A percentile compares a stretch with the other conserved stretches of the same genome.
These are phyloP conservation scores for Globisporangium alternatum DNA, from an alignment of 352 stramenopile genomes.

Conservation along the genomic window DNA sequence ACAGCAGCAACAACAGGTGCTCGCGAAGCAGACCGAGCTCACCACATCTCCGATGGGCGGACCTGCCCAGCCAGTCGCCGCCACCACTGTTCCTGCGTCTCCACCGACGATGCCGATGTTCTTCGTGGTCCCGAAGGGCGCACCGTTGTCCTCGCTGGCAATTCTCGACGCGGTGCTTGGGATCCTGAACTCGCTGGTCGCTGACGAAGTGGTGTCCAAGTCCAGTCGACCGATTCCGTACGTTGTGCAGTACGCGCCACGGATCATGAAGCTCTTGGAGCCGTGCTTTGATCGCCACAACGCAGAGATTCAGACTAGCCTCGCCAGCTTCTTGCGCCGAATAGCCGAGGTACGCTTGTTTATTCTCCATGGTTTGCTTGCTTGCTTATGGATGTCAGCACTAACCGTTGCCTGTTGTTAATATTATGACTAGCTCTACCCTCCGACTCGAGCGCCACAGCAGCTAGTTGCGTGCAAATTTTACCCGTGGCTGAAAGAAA, in stretches of 20 bases:
- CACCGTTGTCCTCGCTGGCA: conserved; percentile 78
- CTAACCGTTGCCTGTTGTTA: conserved; percentile 9
- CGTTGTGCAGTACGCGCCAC: conserved; percentile 83
- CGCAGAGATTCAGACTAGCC: conserved; percentile 63
- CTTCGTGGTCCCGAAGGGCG: conserved; percentile 78
- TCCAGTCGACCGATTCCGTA: conserved; percentile 78
- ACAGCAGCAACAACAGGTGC: conserved; percentile 42
- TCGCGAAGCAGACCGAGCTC: conserved; percentile 15
- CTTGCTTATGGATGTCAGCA: not conserved
- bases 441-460: conserved; percentile 58
- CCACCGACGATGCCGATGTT: conserved; percentile 72
- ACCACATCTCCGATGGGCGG: conserved; percentile 6
- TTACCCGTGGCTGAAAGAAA: conserved; percentile 86
- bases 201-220: conserved; percentile 65
- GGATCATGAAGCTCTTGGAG: conserved; percentile 89
- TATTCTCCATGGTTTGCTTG: not conserved
- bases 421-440: conserved; percentile 58
- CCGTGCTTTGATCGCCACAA: conserved; percentile 87
- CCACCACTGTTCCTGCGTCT: conserved; percentile 25
- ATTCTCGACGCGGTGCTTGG: conserved; percentile 86
- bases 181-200: conserved; percentile 84
- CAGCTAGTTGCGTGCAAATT: conserved; percentile 83
- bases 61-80: conserved; percentile 16
- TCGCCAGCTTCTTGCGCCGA: conserved; percentile 67
- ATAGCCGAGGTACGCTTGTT: conserved; percentile 61